Evolutionary conservation across 108 stramenopile genomes (phyloP), one percentile per base, ranked within the genome.

Genomic region (Pseudonitzschia multistriata): DNA sequence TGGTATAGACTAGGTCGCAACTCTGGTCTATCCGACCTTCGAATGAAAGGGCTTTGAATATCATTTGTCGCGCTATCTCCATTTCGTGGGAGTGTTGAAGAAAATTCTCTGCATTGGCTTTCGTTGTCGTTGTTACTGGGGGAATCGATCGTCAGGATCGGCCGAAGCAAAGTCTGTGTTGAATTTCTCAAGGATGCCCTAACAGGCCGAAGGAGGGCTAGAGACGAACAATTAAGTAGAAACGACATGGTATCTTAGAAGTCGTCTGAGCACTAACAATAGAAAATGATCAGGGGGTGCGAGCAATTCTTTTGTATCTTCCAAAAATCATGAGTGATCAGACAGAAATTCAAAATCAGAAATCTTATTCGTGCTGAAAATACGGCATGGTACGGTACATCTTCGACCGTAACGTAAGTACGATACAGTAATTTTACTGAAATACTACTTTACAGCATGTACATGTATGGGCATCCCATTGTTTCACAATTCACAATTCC

Each of bases 1-100:
- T 59, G 57, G n/a, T 59, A 59, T 15, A 59, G 57, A 59, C 57
- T 59, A 6, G 57, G 57, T 59, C 57, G 57, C 29, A 59, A 35
- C 2, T 13, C 33, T 21, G 57, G 19, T 33, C 57, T 34, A 17
- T 59, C 57, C 13, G 31, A 17, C 8, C 57, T 31, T 13, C 31
- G 29, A 5, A 59, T 59, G 29, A 59, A 59, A 4, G 34, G 57
- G 25, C 50, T 52, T 25, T 52, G 8, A 25, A 2, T 52, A 3
- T 52, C 50, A 25, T 52, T 24, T 52, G 50, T 52, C 22, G 22
- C 42, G 17, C 2, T 45, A 7, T 5, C 37, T 8, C 37, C 37
- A 17, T 0, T 28, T n/a, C n/a, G 47, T 0, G 54, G 24, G 27
- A 25, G 5, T 13, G 22, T 55, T 1, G 54, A 55, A 8, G 54